Evolutionary conservation across 2,329 filamentous ascomycete genomes (phyloP).

Genomic region (Colletotrichum agaves): DNA sequence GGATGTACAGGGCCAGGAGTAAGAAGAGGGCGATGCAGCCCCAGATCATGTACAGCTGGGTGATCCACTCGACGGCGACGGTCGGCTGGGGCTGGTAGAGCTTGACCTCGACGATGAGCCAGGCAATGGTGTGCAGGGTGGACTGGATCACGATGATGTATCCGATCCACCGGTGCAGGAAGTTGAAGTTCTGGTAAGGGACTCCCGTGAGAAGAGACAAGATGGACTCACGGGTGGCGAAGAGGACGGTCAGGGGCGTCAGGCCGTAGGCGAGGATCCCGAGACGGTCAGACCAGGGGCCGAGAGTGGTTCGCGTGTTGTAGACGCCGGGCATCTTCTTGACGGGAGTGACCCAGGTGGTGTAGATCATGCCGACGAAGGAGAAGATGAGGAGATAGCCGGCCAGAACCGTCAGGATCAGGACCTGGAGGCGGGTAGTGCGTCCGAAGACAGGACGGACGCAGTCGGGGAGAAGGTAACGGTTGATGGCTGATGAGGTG

Average conservation of each 20-base stretch:
- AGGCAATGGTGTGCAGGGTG: slow-evolving; percentile 75
- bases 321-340: slow-evolving; percentile 63
- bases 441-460: slow-evolving; percentile 72
- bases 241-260: slow-evolving; percentile 74
- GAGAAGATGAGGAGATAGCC: slow-evolving; percentile 75
- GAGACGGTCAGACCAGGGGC: slow-evolving; percentile 76
- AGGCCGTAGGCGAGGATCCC: slow-evolving; percentile 79
- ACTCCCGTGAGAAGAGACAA: slow-evolving; percentile 77
- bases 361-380: slow-evolving; percentile 76
- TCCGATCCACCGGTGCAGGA: slow-evolving; percentile 80
- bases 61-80: slow-evolving; percentile 66
- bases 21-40: slow-evolving; percentile 76
- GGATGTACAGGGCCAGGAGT: slow-evolving; percentile 68
- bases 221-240: slow-evolving; percentile 75
- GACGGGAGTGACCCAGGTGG: slow-evolving; percentile 76
- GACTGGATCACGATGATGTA: slow-evolving; percentile 78
- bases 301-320: slow-evolving; percentile 74
- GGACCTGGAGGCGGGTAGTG: slow-evolving; percentile 74
- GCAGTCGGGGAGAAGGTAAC: slow-evolving; percentile 70
- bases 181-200: slow-evolving; percentile 81
- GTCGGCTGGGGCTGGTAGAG: slow-evolving; percentile 78
- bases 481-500: slow-evolving; percentile 42
- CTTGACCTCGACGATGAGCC: slow-evolving; percentile 72
- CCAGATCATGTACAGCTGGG: slow-evolving; percentile 77
- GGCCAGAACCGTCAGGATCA: slow-evolving; percentile 66